A percentile compares a stretch with the other conserved stretches of the same genome.
Evolutionary conservation across 108 stramenopile genomes (phyloP).

Genomic region (Cyclotella baltica): DNA sequence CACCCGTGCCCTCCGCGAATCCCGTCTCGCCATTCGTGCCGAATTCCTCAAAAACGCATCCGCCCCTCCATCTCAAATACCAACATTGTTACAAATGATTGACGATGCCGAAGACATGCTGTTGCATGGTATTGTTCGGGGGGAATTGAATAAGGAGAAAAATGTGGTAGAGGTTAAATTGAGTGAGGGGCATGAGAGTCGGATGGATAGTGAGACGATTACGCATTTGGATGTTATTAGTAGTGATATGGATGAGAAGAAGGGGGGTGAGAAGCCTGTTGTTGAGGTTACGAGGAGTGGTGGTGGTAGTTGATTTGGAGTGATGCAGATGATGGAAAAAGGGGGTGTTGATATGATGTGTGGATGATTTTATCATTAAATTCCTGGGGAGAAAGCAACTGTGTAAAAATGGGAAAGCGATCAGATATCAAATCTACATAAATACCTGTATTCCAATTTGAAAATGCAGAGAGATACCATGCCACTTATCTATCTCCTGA

Average conservation of each 20-base stretch:
- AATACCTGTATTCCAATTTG: too few species aligned
- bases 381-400: not conserved
- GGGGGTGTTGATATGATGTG: not conserved
- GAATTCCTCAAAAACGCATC: slow-evolving; percentile 71
- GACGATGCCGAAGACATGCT: slow-evolving; percentile 91
- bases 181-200: slow-evolving; percentile 64
- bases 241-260: slow-evolving; percentile 56
- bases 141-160: slow-evolving; percentile 73
- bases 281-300: slow-evolving; percentile 40
- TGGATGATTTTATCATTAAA: not conserved
- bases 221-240: slow-evolving; percentile 84
- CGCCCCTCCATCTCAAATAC: slow-evolving; percentile 62
- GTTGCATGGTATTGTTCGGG: slow-evolving; percentile 77
- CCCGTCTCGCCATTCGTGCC: slow-evolving; percentile 70
- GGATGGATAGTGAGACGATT: slow-evolving; percentile 59
- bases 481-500: too few species aligned
- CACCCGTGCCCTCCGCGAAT: slow-evolving; percentile 68
- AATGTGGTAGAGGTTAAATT: slow-evolving; percentile 77
- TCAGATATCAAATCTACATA: too few species aligned
- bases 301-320: not conserved
- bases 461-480: too few species aligned
- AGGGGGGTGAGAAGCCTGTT: slow-evolving; percentile 29
- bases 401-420: too few species aligned
- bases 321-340: not conserved
- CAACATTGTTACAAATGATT: slow-evolving; percentile 73